Evolutionary conservation across 139 green algal genomes (phyloP), one percentile per base, ranked within the genome.

Genomic region (Chlamydomonas schloesseri): DNA sequence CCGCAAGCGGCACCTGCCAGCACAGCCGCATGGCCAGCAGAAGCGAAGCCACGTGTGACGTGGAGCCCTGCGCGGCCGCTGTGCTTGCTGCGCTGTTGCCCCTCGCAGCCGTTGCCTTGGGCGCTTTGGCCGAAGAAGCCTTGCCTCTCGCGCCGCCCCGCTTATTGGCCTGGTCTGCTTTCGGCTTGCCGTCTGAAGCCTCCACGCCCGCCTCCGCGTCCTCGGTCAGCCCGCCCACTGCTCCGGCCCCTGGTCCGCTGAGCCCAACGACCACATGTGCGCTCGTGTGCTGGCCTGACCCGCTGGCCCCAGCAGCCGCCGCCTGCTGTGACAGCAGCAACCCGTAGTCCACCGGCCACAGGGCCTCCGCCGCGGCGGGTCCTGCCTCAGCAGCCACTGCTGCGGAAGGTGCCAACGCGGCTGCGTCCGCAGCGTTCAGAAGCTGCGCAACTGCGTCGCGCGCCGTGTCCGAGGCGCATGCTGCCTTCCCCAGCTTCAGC

Each of bases 1-100:
- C 37, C 14, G 73, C 69, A 23, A 76, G 75, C 47, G 88, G 85
- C 26, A 62, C 20, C 50, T 72, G 72, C 89, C 72, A 89, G 33
- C 72, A 71, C 31, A 89, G 71, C 60, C 60, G 58, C 42, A 89
- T 33, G 0, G 86, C 71, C 20, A n/a, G 69, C 36, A 90, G 67
- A 28, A 87, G 34, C 24, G 82, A 23, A 1, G 55, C 55, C 55
- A 60, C 55, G 10, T 21, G 55, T 60, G 55, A 2, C 20, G 55
- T 24, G 55, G 55, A 26, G 55, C 8, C 20, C 18, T 21, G 55
- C 55, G 17, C 55, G 20, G 8, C 55, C n/a, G n/a, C n/a, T n/a
- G n/a, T n/a, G 42, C 42, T 50, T 5, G 8, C 42, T 8, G 42
- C 42, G 42, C 6, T 68, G 62, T 36, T 70, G 28, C 4, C 62